Conservation (phyloP, 371 early-diverging fungal genomes). For the Conidiobolus incongruus region DNA sequence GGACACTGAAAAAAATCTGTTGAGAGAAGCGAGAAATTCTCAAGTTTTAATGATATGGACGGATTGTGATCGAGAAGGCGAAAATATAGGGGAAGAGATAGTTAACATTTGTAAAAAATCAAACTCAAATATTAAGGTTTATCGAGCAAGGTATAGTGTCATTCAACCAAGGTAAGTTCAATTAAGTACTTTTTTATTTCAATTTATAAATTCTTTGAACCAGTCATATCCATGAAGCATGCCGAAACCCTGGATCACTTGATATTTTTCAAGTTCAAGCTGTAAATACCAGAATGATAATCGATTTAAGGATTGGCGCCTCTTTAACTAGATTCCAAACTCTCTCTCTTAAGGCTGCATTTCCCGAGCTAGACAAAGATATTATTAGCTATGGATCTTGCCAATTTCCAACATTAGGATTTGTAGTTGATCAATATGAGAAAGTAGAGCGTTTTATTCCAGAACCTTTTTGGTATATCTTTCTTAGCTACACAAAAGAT, state of each 20-base stretch:
- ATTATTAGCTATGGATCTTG: conserved; percentile 92
- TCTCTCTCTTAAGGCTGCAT: conserved; percentile 22
- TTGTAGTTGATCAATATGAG: conserved; percentile 87
- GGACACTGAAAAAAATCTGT: conserved; percentile 37
- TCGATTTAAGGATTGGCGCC: conserved; percentile 95
- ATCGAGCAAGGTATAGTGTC: conserved; percentile 65
- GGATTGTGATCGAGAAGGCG: conserved; percentile 99
- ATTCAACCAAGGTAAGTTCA: conserved; percentile 29
- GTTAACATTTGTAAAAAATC: conserved; percentile 30
- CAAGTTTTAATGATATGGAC: conserved; percentile 93
- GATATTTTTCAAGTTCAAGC: conserved; percentile 66
- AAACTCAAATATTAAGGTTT: conserved; percentile 38
- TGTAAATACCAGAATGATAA: conserved; percentile 75
- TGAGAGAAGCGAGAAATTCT: conserved; percentile 25
- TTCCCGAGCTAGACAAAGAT: conserved; percentile 21
- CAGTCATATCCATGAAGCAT: conserved; percentile 63
- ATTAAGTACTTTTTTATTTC: not conserved
- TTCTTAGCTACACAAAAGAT: conserved; percentile 24
- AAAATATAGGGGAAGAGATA: conserved; percentile 89
- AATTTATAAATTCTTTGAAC: not conserved
- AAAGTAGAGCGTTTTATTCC: conserved; percentile 61
- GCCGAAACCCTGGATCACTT: conserved; percentile 39
- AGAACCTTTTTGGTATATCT: conserved; percentile 85
- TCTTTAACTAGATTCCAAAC: conserved; percentile 95
- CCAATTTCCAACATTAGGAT: conserved; percentile 98